phyloP scores from a whole-genome alignment of 2,329 filamentous ascomycete species.

The Eutypa lata region DNA sequence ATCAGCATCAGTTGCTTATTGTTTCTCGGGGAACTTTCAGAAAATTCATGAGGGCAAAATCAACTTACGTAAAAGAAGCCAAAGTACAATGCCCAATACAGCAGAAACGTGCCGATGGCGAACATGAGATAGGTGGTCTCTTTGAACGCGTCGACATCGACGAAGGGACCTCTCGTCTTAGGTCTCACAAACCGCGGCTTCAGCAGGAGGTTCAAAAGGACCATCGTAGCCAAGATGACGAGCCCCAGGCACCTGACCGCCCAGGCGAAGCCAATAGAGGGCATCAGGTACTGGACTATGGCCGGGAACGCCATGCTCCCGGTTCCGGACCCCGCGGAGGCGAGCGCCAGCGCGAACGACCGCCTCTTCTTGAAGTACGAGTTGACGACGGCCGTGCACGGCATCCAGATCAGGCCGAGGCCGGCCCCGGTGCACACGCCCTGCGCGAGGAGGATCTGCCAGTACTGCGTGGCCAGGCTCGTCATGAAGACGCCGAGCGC shows the following conservation, averaged over 20 bases:
- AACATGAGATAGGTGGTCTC: slow-evolving; percentile 43
- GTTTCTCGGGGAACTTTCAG: no score
- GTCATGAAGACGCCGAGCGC: slow-evolving; percentile 35
- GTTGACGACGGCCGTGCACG: slow-evolving; percentile 46
- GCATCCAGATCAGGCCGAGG: slow-evolving; percentile 18
- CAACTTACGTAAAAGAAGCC: slow-evolving; percentile 47
- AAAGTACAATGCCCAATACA: slow-evolving; percentile 52
- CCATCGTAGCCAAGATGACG: slow-evolving; percentile 48
- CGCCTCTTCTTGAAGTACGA: slow-evolving; percentile 58
- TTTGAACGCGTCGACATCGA: slow-evolving; percentile 49
- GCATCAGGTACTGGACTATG: slow-evolving; percentile 55
- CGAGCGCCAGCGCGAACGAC: slow-evolving; percentile 56
- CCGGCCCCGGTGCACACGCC: slow-evolving; percentile 53
- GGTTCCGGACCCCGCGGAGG: slow-evolving; percentile 57
- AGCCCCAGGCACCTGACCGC: slow-evolving; percentile 60
- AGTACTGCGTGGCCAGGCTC: slow-evolving; percentile 33
- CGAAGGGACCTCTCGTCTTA: slow-evolving; percentile 38
- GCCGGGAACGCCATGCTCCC: slow-evolving; percentile 64
- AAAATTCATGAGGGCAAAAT: no score
- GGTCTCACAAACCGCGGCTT: slow-evolving; percentile 43
- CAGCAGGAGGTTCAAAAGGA: slow-evolving; percentile 39
- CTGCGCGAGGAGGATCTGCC: slow-evolving; percentile 42
- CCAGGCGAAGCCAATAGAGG: slow-evolving; percentile 62
- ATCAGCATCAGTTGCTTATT: no score
- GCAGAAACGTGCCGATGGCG: slow-evolving; percentile 34